Evolutionary conservation across 495 filamentous ascomycete genomes (phyloP).

Genomic region (Massariosphaeria phaeospora): DNA sequence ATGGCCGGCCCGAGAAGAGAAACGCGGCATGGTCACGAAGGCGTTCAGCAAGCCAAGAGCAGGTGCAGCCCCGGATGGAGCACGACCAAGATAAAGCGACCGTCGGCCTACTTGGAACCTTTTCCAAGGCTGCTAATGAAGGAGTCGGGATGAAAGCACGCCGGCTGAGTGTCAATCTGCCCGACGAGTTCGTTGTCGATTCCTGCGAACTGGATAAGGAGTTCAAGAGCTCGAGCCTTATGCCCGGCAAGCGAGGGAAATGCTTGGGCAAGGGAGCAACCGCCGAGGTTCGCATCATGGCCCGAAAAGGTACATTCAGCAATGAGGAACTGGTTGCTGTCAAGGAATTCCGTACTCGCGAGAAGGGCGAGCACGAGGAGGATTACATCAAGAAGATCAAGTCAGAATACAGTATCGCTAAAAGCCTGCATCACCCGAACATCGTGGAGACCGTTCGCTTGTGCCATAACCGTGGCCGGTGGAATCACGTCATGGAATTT

Average conservation of each 20-base stretch:
- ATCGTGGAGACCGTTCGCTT: constrained; percentile 68
- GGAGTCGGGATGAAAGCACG: constrained; percentile 64
- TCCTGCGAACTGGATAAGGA: constrained; percentile 56
- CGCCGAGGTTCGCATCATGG: constrained; percentile 67
- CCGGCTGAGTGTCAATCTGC: constrained; percentile 57
- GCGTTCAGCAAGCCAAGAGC: constrained; percentile 29
- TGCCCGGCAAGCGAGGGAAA: constrained; percentile 51
- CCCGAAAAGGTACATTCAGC: constrained; percentile 48
- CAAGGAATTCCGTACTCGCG: constrained; percentile 69
- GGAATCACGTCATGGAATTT: constrained; percentile 84
- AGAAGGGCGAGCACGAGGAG: constrained; percentile 53
- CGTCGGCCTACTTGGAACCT: constrained; percentile 24
- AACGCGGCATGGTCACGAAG: constrained; percentile 4
- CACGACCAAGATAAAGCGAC: constrained; percentile 14
- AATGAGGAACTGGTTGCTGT: constrained; percentile 61
- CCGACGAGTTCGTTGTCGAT: constrained; percentile 61
- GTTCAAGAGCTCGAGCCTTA: constrained; percentile 54
- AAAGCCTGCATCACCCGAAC: constrained; percentile 71
- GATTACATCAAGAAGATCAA: constrained; percentile 77
- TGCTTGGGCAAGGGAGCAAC: constrained; percentile 64
- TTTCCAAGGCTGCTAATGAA: constrained; percentile 50
- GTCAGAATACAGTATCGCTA: constrained; percentile 71
- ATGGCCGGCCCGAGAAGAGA: constrained; percentile 13
- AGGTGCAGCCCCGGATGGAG: constrained; percentile 7
- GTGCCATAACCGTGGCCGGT: constrained; percentile 58